These are phyloP conservation scores for Russula sp. DNA, from an alignment of 768 basidiomycete genomes.

Conservation along the genomic window DNA sequence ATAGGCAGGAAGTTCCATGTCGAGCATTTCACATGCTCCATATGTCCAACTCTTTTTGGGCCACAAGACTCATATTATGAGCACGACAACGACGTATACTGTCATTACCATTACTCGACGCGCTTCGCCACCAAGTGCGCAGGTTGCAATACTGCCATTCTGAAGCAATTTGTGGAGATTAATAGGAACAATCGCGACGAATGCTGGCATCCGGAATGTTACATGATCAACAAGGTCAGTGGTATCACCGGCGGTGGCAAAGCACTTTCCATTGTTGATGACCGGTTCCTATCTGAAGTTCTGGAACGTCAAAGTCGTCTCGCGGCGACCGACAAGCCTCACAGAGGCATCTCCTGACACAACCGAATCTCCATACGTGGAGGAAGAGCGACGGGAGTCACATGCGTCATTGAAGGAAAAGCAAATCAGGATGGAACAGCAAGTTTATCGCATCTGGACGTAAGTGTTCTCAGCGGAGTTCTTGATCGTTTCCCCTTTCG, in stretches of 20 bases:
- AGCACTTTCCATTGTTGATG: slow-evolving; percentile 7
- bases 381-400: slow-evolving; percentile 79
- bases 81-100: slow-evolving; percentile 95
- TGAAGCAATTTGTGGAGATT: slow-evolving; percentile 99
- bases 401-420: slow-evolving; percentile 78
- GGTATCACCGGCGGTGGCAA: background rate
- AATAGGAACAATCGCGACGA: slow-evolving; percentile 97
- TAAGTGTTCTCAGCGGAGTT: slow-evolving; percentile 37
- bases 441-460: slow-evolving; percentile 99
- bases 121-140: slow-evolving; percentile 98
- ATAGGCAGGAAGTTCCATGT: slow-evolving; percentile 98
- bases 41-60: slow-evolving; percentile 93
- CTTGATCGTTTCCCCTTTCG: background rate
- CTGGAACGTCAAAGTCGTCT: slow-evolving; percentile 95
- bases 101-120: slow-evolving; percentile 98
- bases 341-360: slow-evolving; percentile 31
- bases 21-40: slow-evolving; percentile 98
- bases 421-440: slow-evolving; percentile 91
- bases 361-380: slow-evolving; percentile 49
- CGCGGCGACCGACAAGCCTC: slow-evolving; percentile 59
- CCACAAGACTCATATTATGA: slow-evolving; percentile 99
- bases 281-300: slow-evolving; percentile 49
- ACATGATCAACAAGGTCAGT: slow-evolving; percentile 97
- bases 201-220: slow-evolving; percentile 99
- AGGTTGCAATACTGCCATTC: slow-evolving; percentile 92